Evolutionary conservation across 164 flowering plant species (phyloP).

Genomic region (Litsea cubeba): DNA sequence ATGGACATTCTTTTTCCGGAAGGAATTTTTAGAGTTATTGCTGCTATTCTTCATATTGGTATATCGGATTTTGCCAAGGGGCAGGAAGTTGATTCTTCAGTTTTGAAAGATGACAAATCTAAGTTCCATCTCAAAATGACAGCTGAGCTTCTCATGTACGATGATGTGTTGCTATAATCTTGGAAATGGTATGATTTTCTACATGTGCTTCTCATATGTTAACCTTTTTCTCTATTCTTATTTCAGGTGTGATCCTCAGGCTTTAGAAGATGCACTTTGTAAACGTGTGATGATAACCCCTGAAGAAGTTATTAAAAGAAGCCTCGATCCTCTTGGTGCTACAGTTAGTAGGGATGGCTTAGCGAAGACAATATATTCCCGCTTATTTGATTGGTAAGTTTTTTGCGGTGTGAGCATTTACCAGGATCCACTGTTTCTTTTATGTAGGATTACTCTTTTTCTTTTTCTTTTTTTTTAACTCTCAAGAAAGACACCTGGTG

Average conservation of each 20-base stretch:
- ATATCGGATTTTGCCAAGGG: conserved; percentile 58
- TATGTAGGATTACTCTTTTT: too few relatives aligned
- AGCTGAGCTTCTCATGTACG: conserved; percentile 75
- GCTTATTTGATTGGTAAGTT: conserved; percentile 81
- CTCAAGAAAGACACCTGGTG: too few relatives aligned
- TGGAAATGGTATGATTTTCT: not conserved
- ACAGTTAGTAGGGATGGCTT: conserved; percentile 83
- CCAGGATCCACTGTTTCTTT: too few relatives aligned
- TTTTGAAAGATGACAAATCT: conserved; percentile 56
- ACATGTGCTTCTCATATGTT: not conserved
- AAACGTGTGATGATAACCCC: conserved; percentile 83
- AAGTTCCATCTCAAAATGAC: conserved; percentile 70
- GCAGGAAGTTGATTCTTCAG: conserved; percentile 65
- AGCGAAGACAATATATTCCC: conserved; percentile 87
- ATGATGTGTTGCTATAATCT: conserved; percentile 4
- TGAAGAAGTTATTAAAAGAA: conserved; percentile 84
- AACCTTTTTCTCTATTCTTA: not conserved
- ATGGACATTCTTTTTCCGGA: conserved; percentile 36
- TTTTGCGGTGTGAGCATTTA: not conserved
- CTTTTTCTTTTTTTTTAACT: too few relatives aligned
- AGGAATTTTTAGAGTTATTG: conserved; percentile 73
- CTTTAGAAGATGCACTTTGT: conserved; percentile 74
- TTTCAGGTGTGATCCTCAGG: conserved; percentile 71
- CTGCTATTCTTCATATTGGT: conserved; percentile 87
- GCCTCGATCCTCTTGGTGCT: conserved; percentile 80